Percentiles rank a stretch among this genome's conserved stretches.
Conservation (phyloP, 352 stramenopile species). For the Globisporangium alternatum region DNA sequence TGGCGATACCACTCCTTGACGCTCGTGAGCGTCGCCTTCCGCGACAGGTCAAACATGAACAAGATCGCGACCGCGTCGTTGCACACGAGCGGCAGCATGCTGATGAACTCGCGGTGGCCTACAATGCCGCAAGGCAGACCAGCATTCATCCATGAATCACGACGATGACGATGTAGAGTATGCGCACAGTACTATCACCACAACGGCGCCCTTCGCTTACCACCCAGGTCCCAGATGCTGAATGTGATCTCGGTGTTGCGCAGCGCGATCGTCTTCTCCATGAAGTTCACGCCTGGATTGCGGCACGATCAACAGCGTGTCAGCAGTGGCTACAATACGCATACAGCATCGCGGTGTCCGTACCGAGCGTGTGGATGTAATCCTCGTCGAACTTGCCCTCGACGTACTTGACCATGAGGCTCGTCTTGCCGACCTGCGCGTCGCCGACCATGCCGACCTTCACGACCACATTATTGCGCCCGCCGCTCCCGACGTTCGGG, state of each 20-base stretch:
- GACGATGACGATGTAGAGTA: too few species aligned
- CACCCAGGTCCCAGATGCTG: constrained; percentile 94
- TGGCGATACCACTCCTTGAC: constrained; percentile 93
- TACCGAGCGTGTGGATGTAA: constrained; percentile 94
- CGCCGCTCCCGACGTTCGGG: constrained; percentile 27
- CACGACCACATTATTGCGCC: constrained; percentile 86
- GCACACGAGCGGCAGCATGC: constrained; percentile 93
- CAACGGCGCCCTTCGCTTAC: constrained; percentile 17
- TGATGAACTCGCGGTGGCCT: constrained; percentile 92
- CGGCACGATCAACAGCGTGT: background rate
- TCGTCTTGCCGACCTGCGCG: constrained; percentile 94
- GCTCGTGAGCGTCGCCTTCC: constrained; percentile 90
- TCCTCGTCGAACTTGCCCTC: constrained; percentile 96
- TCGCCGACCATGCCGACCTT: constrained; percentile 95
- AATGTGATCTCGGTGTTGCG: constrained; percentile 95
- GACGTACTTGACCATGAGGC: constrained; percentile 96
- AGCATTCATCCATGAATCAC: background rate
- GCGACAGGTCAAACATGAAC: constrained; percentile 95
- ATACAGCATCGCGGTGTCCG: background rate
- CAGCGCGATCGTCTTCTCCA: constrained; percentile 95
- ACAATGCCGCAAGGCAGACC: background rate
- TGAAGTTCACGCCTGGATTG: constrained; percentile 90
- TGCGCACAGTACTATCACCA: background rate
- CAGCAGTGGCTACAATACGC: background rate
- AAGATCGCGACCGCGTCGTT: constrained; percentile 93